These are phyloP conservation scores for Tricholomella constricta DNA, from an alignment of 768 basidiomycete species.

Conservation along the genomic window DNA sequence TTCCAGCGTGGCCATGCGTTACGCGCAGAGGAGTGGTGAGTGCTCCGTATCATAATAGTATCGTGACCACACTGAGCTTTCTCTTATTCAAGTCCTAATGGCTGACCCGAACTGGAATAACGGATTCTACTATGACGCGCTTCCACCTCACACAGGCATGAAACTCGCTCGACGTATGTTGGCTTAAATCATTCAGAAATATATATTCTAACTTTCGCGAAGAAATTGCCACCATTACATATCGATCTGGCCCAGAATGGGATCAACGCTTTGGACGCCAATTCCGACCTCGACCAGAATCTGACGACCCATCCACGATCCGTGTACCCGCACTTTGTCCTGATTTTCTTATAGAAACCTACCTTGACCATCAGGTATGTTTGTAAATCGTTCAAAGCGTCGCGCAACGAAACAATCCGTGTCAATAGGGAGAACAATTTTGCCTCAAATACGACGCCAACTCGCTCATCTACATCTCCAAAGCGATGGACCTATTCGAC, in stretches of 20 bases:
- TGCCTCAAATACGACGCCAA: slow-evolving; percentile 99
- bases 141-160: slow-evolving; percentile 99
- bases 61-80: no score
- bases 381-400: slow-evolving; percentile 57
- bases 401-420: slow-evolving; percentile 30
- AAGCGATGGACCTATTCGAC: slow-evolving; percentile 99
- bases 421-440: slow-evolving; percentile 83
- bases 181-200: neutral
- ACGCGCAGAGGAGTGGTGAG: slow-evolving; percentile 93
- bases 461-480: slow-evolving; percentile 97
- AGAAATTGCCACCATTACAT: slow-evolving; percentile 99
- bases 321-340: slow-evolving; percentile 84
- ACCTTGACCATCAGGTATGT: slow-evolving; percentile 93
- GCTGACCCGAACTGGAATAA: slow-evolving; percentile 99
- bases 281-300: slow-evolving; percentile 46
- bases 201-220: slow-evolving; percentile 7
- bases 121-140: slow-evolving; percentile 92
- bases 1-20: slow-evolving; percentile 92
- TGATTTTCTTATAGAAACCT: slow-evolving; percentile 98
- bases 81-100: slow-evolving; percentile 81
- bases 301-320: slow-evolving; percentile 30
- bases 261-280: slow-evolving; percentile 95
- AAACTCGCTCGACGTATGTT: slow-evolving; percentile 89
- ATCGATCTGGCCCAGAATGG: slow-evolving; percentile 99
- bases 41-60: slow-evolving; percentile 10